Evolutionary conservation across 192 early-diverging fungal species (phyloP), one percentile per base, ranked within the genome.

Genomic region (Glomus cerebriforme): DNA sequence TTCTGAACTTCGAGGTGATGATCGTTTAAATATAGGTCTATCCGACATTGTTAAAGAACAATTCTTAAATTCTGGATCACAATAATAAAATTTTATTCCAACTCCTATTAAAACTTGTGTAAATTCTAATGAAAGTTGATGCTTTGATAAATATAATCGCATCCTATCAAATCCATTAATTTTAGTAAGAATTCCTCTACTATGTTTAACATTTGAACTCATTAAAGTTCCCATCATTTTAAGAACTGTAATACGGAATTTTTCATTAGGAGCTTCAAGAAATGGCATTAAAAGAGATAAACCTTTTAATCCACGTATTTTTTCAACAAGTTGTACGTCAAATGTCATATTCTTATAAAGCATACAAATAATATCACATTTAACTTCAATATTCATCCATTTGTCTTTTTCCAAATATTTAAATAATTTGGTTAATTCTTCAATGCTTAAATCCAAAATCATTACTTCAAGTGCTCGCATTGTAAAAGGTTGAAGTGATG

Each of bases 191-290:
- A 81, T 71, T 19, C 81, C 81, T 37, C 77, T 82, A 22, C 83
- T 81, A 22, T 81, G 80, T 45, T 84, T 84, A 34, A 79, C 79
- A 70, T 84, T 84, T 72, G 81, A 81, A 47, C 79, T 84, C 45
- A 84, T 65, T 31, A 84, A 68, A 64, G 82, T 84, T 3, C 83
- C 83, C 17, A 84, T 84, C 83, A 84, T 84, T 59, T 84, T 84
- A 29, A 84, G 59, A n/a, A 82, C 24, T 27, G 82, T 29, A 54
- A 82, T 80, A 60, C 83, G 63, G 22, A 84, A 84, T 35, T 82
- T 81, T 35, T 84, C 83, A 63, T 84, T 84, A 5, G 83, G 81
- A 5, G 81, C 79, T 58, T 84, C 81, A 39, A 84, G 62, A 2
- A 84, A 35, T 8, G 77, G 79, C 22, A 81, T 84, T 66, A 84